Evolutionary conservation across 495 filamentous ascomycete species (phyloP).

Genomic region (Darksidea phi): DNA sequence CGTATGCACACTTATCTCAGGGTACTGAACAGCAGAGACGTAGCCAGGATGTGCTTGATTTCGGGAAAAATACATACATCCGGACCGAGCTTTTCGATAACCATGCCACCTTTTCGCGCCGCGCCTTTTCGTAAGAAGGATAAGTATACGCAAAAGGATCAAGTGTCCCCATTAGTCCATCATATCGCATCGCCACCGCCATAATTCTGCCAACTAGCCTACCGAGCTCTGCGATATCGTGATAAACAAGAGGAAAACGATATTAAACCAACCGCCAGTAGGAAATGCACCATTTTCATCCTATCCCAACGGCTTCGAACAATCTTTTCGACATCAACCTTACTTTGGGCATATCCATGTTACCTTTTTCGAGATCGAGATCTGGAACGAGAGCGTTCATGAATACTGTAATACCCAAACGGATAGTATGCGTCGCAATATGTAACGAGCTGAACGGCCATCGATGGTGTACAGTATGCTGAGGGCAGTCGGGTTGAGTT

Average conservation of each 20-base stretch:
- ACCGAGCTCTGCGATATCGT: conserved; percentile 15
- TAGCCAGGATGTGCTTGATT: neutral
- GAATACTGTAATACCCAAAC: conserved; percentile 2
- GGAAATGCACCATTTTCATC: conserved; percentile 3
- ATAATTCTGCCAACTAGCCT: conserved; percentile 7
- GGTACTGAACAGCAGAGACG: neutral
- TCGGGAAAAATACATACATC: conserved; percentile 4
- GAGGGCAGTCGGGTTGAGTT: neutral
- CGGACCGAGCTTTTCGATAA: conserved; percentile 1
- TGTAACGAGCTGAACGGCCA: neutral
- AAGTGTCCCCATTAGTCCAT: conserved; percentile 1
- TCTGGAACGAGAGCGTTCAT: conserved; percentile 5
- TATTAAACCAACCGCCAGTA: conserved; percentile 14
- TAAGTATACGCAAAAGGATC: conserved; percentile 17
- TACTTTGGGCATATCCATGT: conserved; percentile 17
- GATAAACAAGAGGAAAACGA: conserved; percentile 28
- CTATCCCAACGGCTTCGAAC: conserved; percentile 19
- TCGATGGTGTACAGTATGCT: too few relatives aligned
- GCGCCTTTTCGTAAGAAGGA: neutral
- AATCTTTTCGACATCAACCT: conserved; percentile 6
- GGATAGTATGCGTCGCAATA: neutral
- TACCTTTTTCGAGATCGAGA: conserved; percentile 18
- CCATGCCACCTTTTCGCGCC: neutral
- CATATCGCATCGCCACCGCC: conserved; percentile 2
- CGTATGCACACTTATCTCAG: too few relatives aligned